A percentile compares a stretch with the other conserved stretches of the same genome.
Evolutionary conservation across 2,329 filamentous ascomycete genomes (phyloP).

Genomic region (Aspergillus sp.): DNA sequence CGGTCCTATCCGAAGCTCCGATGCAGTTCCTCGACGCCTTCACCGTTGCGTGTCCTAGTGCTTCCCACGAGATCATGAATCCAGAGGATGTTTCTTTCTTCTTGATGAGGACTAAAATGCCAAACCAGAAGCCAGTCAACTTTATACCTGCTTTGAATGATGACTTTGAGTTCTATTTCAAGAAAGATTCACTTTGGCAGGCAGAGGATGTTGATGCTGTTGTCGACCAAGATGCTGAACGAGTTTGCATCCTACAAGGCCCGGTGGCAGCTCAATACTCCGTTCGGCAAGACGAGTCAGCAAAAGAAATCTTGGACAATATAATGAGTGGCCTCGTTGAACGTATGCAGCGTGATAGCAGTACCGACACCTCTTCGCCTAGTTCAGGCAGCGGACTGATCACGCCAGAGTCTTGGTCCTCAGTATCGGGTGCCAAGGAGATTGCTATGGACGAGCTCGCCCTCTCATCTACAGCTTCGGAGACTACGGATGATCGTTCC

Average conservation of each 20-base stretch:
- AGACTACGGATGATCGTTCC: slow-evolving; percentile 7
- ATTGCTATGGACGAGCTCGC: slow-evolving; percentile 13
- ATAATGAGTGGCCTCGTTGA: slow-evolving; percentile 83
- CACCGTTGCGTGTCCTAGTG: slow-evolving; percentile 66
- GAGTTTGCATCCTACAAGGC: slow-evolving; percentile 92
- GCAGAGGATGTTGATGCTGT: slow-evolving; percentile 94
- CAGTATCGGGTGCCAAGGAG: slow-evolving; percentile 57
- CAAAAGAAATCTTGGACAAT: slow-evolving; percentile 87
- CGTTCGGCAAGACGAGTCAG: slow-evolving; percentile 80
- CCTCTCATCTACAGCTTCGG: slow-evolving; percentile 14
- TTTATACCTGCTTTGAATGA: slow-evolving; percentile 90
- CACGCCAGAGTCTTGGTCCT: slow-evolving; percentile 59
- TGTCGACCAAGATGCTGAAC: slow-evolving; percentile 86
- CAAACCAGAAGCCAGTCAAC: slow-evolving; percentile 88
- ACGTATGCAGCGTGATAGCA: slow-evolving; percentile 69
- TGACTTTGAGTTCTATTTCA: slow-evolving; percentile 98
- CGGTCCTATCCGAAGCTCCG: slow-evolving; percentile 7
- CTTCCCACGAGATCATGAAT: slow-evolving; percentile 84
- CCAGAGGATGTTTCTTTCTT: slow-evolving; percentile 97
- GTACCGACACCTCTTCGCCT: slow-evolving; percentile 59
- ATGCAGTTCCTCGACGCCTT: slow-evolving; percentile 13
- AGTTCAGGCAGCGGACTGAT: slow-evolving; percentile 34
- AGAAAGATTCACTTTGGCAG: slow-evolving; percentile 98
- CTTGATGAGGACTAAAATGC: slow-evolving; percentile 80
- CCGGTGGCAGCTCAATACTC: slow-evolving; percentile 88